phyloP scores from a whole-genome alignment of 2,329 filamentous ascomycete species.

The Aspergillus sp. region DNA sequence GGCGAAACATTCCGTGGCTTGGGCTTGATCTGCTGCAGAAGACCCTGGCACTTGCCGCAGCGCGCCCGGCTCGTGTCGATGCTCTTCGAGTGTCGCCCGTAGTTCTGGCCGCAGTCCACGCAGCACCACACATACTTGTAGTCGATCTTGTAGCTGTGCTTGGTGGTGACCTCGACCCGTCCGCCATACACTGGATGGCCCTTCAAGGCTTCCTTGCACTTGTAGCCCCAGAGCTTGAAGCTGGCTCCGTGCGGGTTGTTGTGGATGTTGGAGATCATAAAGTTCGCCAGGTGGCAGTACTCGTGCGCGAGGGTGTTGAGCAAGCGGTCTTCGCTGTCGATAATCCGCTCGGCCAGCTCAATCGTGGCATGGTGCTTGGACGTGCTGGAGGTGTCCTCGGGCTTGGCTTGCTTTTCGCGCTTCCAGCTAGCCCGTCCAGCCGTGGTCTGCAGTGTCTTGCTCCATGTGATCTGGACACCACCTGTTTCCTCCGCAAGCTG shows the following conservation, averaged over 20 bases:
- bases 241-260: slow-evolving; percentile 77
- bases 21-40: slow-evolving; percentile 75
- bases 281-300: slow-evolving; percentile 91
- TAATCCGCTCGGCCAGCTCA: slow-evolving; percentile 84
- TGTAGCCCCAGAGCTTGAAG: slow-evolving; percentile 69
- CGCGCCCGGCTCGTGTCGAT: slow-evolving; percentile 69
- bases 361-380: slow-evolving; percentile 67
- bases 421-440: slow-evolving; percentile 69
- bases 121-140: slow-evolving; percentile 92
- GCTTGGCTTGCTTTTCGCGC: slow-evolving; percentile 44
- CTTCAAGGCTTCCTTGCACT: slow-evolving; percentile 36
- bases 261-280: slow-evolving; percentile 75
- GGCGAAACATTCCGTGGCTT: slow-evolving; percentile 55
- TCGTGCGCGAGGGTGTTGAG: slow-evolving; percentile 94
- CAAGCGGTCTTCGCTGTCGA: slow-evolving; percentile 72
- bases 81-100: slow-evolving; percentile 81
- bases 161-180: slow-evolving; percentile 76
- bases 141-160: slow-evolving; percentile 83
- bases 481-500: slow-evolving; percentile 51
- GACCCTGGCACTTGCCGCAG: slow-evolving; percentile 73
- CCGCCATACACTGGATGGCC: slow-evolving; percentile 55
- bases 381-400: slow-evolving; percentile 18
- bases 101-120: slow-evolving; percentile 64
- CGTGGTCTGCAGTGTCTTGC: slow-evolving; percentile 60
- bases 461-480: slow-evolving; percentile 60